Percentiles rank a stretch among this genome's conserved stretches.
These are phyloP conservation scores for Arabidopsis suecica DNA, from an alignment of 345 rosid species.

Conservation along the genomic window DNA sequence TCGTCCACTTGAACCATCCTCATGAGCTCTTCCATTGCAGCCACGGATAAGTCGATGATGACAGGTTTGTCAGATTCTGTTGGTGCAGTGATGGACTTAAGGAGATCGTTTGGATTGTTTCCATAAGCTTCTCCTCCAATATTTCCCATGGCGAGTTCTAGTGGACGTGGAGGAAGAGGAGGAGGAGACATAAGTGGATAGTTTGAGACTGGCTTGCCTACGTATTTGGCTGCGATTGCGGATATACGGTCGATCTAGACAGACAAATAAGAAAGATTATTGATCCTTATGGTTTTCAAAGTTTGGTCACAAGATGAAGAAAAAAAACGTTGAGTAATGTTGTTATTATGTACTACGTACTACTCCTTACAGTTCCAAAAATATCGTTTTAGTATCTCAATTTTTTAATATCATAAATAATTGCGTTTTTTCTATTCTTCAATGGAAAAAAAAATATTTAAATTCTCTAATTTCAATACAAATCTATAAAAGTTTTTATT, in stretches of 20 bases:
- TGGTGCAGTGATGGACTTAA: conserved; percentile 64
- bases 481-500: neutral
- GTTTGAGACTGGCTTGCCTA: conserved; percentile 86
- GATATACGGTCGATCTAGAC: conserved; percentile 86
- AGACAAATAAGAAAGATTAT: conserved; percentile 1
- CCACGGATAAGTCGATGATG: conserved; percentile 84
- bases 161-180: conserved; percentile 59
- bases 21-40: conserved; percentile 91
- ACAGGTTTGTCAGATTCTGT: conserved; percentile 79
- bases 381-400: too few relatives aligned
- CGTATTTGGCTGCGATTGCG: conserved; percentile 91
- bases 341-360: neutral
- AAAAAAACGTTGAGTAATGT: neutral
- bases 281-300: neutral
- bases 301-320: conserved; percentile 16
- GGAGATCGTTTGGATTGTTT: conserved; percentile 65
- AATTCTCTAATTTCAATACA: neutral
- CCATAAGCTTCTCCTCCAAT: conserved; percentile 72
- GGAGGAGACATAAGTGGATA: conserved; percentile 75
- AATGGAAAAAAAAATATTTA: neutral
- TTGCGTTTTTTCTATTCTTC: neutral
- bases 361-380: neutral
- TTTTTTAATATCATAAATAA: neutral
- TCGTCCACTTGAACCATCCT: conserved; percentile 89
- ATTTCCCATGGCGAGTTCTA: conserved; percentile 69